Evolutionary conservation across 768 basidiomycete genomes (phyloP), one percentile per base, ranked within the genome.

Genomic region (Amanita pseudoporphyria): DNA sequence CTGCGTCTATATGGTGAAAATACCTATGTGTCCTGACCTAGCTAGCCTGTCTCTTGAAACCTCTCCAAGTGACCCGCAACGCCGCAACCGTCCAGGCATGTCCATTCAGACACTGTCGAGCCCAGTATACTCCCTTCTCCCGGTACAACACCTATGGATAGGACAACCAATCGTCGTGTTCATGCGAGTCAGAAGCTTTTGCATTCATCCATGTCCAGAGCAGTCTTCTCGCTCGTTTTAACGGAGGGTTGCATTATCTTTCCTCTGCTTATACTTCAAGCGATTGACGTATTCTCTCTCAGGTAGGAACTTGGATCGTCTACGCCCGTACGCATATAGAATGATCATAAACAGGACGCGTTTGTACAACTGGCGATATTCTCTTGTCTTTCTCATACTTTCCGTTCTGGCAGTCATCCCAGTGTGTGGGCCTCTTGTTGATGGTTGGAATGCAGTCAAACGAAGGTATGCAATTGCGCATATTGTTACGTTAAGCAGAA

Each of bases 161-260:
- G n/a, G n/a, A n/a, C n/a, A n/a, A n/a, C n/a, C n/a, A n/a, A n/a
- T n/a, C n/a, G n/a, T n/a, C n/a, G n/a, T n/a, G n/a, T n/a, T n/a
- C n/a, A n/a, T n/a, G n/a, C 45, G 24, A 32, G 19, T n/a, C 39
- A 41, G 13, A 42, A 56, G 10, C 58, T 54, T 28, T 64, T 76
- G 39, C 84, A 87, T 55, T 78, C 81, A 0, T 60, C 62, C 3
- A 58, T 87, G 0, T 72, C 87, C 0, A 67, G 81, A 36, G 69
- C 66, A 1, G 61, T 81, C 6, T 90, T 92, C 57, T 75, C 85
- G 0, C 64, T 79, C 30, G 82, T 81, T 57, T 87, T 90, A 61
- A 75, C 83, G 1, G 89, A 90, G 64, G 78, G 81, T 46, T 82
- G 81, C 54, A 75, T 78, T 57, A 66, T 91, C 52, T 90, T 90